These are phyloP conservation scores for Podila minutissima DNA, from an alignment of 192 early-diverging fungal genomes.

Conservation along the genomic window DNA sequence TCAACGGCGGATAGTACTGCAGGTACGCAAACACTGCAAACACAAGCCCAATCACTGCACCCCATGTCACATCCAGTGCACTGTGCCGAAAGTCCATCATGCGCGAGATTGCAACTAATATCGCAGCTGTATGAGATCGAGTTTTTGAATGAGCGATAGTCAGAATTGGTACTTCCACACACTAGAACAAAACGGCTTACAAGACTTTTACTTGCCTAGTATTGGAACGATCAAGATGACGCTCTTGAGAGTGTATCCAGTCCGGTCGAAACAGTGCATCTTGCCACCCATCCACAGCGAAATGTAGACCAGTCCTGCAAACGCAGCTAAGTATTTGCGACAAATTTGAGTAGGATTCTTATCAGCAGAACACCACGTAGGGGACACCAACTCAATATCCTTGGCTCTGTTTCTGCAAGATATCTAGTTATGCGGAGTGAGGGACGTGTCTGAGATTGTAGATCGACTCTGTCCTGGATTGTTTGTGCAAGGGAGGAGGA, in stretches of 20 bases:
- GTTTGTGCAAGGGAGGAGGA: no score
- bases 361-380: no score
- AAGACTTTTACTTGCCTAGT: constrained; percentile 19
- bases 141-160: neutral
- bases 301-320: constrained; percentile 72
- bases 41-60: constrained; percentile 58
- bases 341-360: neutral
- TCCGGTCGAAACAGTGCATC: constrained; percentile 66
- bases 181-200: no score
- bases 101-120: constrained; percentile 70
- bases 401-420: no score
- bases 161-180: no score
- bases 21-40: constrained; percentile 70
- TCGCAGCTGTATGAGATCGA: constrained; percentile 35
- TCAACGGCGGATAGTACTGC: constrained; percentile 65
- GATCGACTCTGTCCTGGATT: no score
- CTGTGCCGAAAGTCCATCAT: constrained; percentile 78
- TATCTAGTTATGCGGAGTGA: no score
- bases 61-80: constrained; percentile 72
- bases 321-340: constrained; percentile 51
- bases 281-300: constrained; percentile 73
- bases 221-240: constrained; percentile 65
- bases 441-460: no score
- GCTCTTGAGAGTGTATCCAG: constrained; percentile 68
- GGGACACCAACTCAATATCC: neutral